Conservation (phyloP, 148 eudicot species). For the Rhododendron molle region DNA sequence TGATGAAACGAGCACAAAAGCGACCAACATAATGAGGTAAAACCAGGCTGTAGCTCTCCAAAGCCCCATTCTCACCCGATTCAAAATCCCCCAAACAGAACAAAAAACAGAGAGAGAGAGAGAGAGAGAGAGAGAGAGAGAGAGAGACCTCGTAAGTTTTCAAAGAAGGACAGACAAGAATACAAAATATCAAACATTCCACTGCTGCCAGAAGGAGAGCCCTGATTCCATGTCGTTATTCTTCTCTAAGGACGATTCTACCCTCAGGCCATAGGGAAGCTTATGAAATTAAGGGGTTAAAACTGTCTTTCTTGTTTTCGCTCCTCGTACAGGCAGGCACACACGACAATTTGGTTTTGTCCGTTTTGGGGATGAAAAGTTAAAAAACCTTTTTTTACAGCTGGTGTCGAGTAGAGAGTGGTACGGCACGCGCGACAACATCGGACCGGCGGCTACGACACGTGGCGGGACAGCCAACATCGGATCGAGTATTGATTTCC, state of each 20-base stretch:
- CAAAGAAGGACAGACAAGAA: not conserved
- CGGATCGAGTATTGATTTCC: not conserved
- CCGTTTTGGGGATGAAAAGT: not conserved
- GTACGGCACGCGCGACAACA: not conserved
- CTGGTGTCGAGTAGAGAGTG: not conserved
- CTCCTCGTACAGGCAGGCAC: not conserved
- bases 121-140: constrained; percentile 2
- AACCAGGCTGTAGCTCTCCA: not conserved
- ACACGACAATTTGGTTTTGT: not conserved
- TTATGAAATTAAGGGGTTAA: not conserved
- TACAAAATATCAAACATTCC: not conserved
- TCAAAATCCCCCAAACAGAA: not conserved
- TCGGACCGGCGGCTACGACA: not conserved
- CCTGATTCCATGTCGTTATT: not conserved
- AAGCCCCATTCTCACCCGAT: not conserved
- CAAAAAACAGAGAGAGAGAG: not conserved
- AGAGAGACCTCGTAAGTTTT: not conserved
- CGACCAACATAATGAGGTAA: not conserved
- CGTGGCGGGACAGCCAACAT: not conserved
- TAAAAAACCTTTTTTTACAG: not conserved
- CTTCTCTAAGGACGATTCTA: not conserved
- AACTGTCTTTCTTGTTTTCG: not conserved
- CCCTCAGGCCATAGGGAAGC: not conserved
- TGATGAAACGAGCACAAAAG: not conserved
- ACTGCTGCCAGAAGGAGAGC: not conserved